Conservation (phyloP, 495 filamentous ascomycete genomes). For the Aspergillus cavernicola region DNA sequence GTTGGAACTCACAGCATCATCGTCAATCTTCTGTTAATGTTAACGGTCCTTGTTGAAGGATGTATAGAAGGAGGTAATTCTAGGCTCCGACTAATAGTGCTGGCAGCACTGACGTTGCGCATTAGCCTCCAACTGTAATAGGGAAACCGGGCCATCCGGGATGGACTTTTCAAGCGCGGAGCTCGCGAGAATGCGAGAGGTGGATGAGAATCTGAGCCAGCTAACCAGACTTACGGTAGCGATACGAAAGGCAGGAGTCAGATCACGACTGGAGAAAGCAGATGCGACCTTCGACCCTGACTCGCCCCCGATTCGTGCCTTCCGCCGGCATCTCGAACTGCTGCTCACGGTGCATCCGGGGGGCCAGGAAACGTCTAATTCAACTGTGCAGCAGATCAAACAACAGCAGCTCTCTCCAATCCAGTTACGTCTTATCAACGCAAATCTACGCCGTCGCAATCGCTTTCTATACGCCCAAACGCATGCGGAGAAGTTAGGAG, state of each 20-base stretch:
- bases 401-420: background rate
- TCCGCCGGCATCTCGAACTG: background rate
- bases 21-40: conserved; percentile 2
- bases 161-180: no score
- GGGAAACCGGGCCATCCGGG: no score
- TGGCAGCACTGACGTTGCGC: no score
- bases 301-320: background rate
- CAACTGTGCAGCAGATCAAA: background rate
- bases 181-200: background rate
- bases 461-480: conserved; percentile 18
- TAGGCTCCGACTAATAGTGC: no score
- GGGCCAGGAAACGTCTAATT: background rate
- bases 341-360: background rate
- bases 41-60: background rate
- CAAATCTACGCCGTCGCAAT: conserved; percentile 17
- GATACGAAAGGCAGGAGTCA: conserved; percentile 12
- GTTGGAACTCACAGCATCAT: background rate
- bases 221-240: conserved; percentile 10
- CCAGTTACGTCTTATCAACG: conserved; percentile 10
- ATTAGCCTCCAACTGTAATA: no score
- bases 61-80: conserved; percentile 2
- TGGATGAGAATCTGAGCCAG: background rate
- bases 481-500: background rate
- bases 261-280: conserved; percentile 12
- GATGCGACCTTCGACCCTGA: conserved; percentile 8